phyloP scores from a whole-genome alignment of 192 early-diverging fungal genomes.

The Podila horticola region DNA sequence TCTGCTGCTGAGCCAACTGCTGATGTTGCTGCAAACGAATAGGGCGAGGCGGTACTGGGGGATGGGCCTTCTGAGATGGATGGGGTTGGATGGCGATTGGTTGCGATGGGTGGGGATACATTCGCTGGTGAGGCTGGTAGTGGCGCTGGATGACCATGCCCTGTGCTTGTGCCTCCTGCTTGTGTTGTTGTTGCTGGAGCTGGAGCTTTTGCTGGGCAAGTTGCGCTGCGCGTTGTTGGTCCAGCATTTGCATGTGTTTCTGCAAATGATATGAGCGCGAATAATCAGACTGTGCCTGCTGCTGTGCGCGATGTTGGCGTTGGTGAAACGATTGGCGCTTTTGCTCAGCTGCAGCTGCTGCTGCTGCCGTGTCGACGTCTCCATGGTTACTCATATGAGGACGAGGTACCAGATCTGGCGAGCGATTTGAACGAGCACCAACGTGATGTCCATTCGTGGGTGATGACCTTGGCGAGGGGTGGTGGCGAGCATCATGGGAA shows the following conservation, averaged over 20 bases:
- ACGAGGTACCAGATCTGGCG: too few species aligned
- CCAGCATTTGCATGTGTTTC: slow-evolving; percentile 49
- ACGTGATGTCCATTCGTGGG: too few species aligned
- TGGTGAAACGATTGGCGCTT: slow-evolving; percentile 34
- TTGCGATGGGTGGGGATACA: slow-evolving; percentile 21
- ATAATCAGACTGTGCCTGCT: slow-evolving; percentile 47
- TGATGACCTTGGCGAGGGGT: too few species aligned
- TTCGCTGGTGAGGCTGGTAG: slow-evolving; percentile 47
- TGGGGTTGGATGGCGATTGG: neutral
- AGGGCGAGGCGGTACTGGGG: too few species aligned
- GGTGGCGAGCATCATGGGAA: too few species aligned
- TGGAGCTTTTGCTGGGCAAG: slow-evolving; percentile 15
- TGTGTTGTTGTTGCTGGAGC: slow-evolving; percentile 27
- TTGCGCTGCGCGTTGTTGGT: slow-evolving; percentile 39
- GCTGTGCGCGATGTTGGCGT: slow-evolving; percentile 45
- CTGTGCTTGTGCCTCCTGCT: neutral
- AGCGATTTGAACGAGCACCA: too few species aligned
- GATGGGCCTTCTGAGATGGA: neutral
- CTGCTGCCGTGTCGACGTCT: too few species aligned
- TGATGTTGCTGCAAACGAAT: too few species aligned
- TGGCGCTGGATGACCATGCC: slow-evolving; percentile 30
- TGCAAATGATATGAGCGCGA: slow-evolving; percentile 46
- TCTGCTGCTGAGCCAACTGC: slow-evolving; percentile 20
- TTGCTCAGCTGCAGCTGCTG: slow-evolving; percentile 5
- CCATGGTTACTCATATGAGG: too few species aligned